phyloP scores from a whole-genome alignment of 768 basidiomycete species.

The Paxillus involutus region DNA sequence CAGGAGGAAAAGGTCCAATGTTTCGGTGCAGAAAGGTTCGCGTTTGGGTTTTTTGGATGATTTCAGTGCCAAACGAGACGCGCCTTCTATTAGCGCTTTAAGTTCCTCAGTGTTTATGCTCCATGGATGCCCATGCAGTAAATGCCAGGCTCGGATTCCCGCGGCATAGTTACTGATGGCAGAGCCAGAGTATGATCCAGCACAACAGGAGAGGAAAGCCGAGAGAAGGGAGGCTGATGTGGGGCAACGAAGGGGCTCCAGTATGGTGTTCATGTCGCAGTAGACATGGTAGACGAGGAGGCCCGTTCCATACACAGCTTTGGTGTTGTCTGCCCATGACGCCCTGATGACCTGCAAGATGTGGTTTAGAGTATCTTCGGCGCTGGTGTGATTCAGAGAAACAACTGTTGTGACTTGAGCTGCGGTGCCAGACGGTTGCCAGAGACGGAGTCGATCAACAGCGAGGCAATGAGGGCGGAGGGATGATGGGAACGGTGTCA shows the following conservation, averaged over 20 bases:
- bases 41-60: constrained; percentile 29
- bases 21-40: constrained; percentile 21
- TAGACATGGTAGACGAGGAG: constrained; percentile 39
- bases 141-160: constrained; percentile 46
- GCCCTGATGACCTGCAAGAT: constrained; percentile 22
- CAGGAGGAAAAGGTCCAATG: neutral
- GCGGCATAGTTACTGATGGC: constrained; percentile 22
- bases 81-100: constrained; percentile 23
- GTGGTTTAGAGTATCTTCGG: constrained; percentile 3
- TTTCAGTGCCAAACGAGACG: neutral
- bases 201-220: constrained; percentile 29
- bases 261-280: constrained; percentile 29
- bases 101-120: constrained; percentile 22
- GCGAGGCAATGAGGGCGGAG: neutral
- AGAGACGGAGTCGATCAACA: no score
- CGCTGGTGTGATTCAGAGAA: no score
- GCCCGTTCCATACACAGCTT: constrained; percentile 34
- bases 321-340: constrained; percentile 32
- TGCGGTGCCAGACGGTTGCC: neutral
- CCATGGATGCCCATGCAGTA: constrained; percentile 40
- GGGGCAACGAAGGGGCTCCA: constrained; percentile 35
- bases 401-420: neutral
- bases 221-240: constrained; percentile 21
- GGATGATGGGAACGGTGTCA: neutral
- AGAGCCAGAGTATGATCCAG: constrained; percentile 32